Base-by-base conservation (phyloP, 2,329 filamentous ascomycete genomes). In the Rhynchosporium graminicola region DNA sequence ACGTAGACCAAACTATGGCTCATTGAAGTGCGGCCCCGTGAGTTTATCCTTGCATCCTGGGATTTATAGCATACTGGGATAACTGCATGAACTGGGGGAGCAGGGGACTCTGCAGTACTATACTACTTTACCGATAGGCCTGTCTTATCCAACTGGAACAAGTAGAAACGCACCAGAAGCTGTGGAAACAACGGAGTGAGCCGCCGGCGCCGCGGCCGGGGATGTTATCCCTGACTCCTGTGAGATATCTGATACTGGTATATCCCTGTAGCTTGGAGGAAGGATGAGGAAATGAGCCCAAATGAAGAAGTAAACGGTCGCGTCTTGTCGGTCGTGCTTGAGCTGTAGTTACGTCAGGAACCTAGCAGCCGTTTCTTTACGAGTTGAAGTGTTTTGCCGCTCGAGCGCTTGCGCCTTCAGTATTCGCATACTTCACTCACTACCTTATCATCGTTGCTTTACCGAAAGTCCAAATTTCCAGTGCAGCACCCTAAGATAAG, bases 141-240 rank as follows among this genome's bases (percentile, higher is more conserved):
- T 15, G 29, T 50, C 47, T 26, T 10, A 9, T 50, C 47, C 46
- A n/a, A 46, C 40, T 57, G 54, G 54, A 57, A 57, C 38, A 57
- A 57, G 40, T 57, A 13, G 54, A 57, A 57, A 57, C 54, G 33
- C 40, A 57, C 40, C 54, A 57, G 54, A 57, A 57, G 54, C 54
- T 33, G 40, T 57, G 54, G 54, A 57, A 57, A 57, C 40, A 31
- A 46, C 42, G 28, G 40, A 28, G 42, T 46, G 15, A 13, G 40
- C 7, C 15, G 52, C 36, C 20, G 28, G 40, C 15, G 52, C 36
- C 20, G 28, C 36, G 26, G 20, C 42, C 28, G 26, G 42, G 29
- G 38, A 36, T 33, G 28, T 57, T 26, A 57, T 57, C 54, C 40
- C 20, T 45, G 54, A 31, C 43, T 10, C 33, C 33, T 36, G 33